phyloP scores from a whole-genome alignment of 2,329 filamentous ascomycete genomes.

The Colletotrichum godetiae region DNA sequence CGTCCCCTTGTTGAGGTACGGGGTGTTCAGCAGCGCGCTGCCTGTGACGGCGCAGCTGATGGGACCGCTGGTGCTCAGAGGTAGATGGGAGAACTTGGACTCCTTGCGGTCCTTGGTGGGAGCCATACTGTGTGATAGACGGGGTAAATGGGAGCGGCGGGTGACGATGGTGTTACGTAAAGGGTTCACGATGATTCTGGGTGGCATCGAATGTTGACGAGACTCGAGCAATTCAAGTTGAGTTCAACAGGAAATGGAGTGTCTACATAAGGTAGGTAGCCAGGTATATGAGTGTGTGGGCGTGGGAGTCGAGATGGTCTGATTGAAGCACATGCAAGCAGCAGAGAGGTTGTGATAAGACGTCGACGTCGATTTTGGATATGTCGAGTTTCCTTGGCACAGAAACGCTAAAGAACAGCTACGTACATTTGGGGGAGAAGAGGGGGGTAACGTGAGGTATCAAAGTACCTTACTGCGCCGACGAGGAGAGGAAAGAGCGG shows the following conservation, averaged over 20 bases:
- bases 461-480: too few species aligned
- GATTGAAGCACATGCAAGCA: background rate
- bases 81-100: constrained; percentile 45
- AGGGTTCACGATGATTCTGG: background rate
- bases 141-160: background rate
- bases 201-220: too few species aligned
- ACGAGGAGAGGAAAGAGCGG: background rate
- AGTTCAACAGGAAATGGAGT: background rate
- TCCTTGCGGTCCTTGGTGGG: background rate
- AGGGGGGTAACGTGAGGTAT: background rate
- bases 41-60: constrained; percentile 51
- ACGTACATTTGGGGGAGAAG: background rate
- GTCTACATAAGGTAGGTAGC: too few species aligned
- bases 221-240: background rate
- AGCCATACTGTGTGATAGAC: background rate
- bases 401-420: constrained; percentile 4
- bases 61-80: constrained; percentile 49
- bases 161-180: background rate
- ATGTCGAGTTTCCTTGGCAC: background rate
- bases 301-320: background rate
- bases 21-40: constrained; percentile 48
- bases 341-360: background rate
- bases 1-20: constrained; percentile 81
- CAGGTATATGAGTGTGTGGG: background rate
- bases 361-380: background rate